Evolutionary conservation across 129 eudicot species (phyloP).

Genomic region (Calendula officinalis): DNA sequence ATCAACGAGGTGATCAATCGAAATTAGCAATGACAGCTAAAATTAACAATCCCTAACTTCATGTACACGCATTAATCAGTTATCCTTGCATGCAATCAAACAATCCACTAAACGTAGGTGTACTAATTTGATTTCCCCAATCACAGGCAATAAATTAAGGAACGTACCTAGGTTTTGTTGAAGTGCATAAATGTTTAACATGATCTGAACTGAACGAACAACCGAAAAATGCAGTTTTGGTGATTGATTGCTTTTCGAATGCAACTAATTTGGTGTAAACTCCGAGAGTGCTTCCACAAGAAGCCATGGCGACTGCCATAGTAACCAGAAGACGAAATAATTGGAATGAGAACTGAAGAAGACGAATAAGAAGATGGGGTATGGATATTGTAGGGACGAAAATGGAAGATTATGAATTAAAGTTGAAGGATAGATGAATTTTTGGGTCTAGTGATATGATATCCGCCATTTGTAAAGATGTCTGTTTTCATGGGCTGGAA

Average conservation of each 20-base stretch:
- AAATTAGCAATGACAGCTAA: background rate
- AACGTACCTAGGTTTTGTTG: slow-evolving; percentile 41
- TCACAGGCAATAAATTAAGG: background rate
- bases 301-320: slow-evolving; percentile 85
- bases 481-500: slow-evolving; percentile 20
- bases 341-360: slow-evolving; percentile 17
- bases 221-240: slow-evolving; percentile 33
- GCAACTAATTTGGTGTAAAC: slow-evolving; percentile 42
- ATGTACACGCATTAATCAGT: background rate
- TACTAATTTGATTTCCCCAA: no score
- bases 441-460: slow-evolving; percentile 31
- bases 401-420: slow-evolving; percentile 27
- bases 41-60: background rate
- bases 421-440: slow-evolving; percentile 23
- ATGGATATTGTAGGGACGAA: slow-evolving; percentile 34
- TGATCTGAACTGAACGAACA: slow-evolving; percentile 26
- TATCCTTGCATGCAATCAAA: slow-evolving; percentile 13
- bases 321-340: background rate
- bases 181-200: slow-evolving; percentile 36
- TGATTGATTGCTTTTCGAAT: slow-evolving; percentile 39
- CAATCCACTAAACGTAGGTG: no score
- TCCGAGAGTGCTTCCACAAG: slow-evolving; percentile 49
- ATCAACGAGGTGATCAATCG: background rate
- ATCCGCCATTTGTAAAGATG: slow-evolving; percentile 65
- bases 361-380: slow-evolving; percentile 30